Percentiles rank a stretch among this genome's conserved stretches.
These are phyloP conservation scores for Chrysoporthe austroafricana DNA, from an alignment of 2,329 filamentous ascomycete genomes.

Conservation along the genomic window DNA sequence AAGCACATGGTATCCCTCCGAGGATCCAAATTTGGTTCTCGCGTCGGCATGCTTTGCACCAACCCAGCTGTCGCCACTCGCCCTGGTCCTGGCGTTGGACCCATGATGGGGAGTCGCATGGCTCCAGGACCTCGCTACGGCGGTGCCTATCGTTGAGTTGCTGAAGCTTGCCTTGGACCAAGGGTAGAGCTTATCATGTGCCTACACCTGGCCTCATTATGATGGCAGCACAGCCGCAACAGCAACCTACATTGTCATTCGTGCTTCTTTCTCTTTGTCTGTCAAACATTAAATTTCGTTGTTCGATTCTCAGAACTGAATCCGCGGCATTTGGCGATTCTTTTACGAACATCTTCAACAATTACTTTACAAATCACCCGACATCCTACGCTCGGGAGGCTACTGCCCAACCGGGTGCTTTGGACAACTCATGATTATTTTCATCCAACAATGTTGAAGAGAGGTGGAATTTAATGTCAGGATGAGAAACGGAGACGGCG, in stretches of 20 bases:
- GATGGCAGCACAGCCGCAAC: not conserved
- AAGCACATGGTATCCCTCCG: conserved; percentile 99
- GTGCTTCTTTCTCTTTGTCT: conserved; percentile 19
- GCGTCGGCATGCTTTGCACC: conserved; percentile 98
- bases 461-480: conserved; percentile 27
- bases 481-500: conserved; percentile 15
- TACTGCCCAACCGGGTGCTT: conserved; percentile 43
- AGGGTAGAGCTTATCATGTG: not conserved
- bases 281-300: conserved; percentile 31
- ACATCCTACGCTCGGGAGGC: conserved; percentile 45
- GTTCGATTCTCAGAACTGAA: conserved; percentile 37
- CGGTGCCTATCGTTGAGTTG: conserved; percentile 59
- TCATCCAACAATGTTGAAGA: conserved; percentile 18
- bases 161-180: not conserved
- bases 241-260: conserved; percentile 2
- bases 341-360: conserved; percentile 42
- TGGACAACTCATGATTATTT: conserved; percentile 45
- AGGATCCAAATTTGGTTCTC: conserved; percentile 97
- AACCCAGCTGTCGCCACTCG: conserved; percentile 90
- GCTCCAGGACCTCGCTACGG: conserved; percentile 63
- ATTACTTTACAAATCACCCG: conserved; percentile 43
- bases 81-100: conserved; percentile 79
- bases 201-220: not conserved
- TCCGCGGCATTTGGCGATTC: conserved; percentile 39
- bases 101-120: conserved; percentile 62